phyloP scores from a whole-genome alignment of 352 stramenopile genomes.

The Paralagenidium karlingii region DNA sequence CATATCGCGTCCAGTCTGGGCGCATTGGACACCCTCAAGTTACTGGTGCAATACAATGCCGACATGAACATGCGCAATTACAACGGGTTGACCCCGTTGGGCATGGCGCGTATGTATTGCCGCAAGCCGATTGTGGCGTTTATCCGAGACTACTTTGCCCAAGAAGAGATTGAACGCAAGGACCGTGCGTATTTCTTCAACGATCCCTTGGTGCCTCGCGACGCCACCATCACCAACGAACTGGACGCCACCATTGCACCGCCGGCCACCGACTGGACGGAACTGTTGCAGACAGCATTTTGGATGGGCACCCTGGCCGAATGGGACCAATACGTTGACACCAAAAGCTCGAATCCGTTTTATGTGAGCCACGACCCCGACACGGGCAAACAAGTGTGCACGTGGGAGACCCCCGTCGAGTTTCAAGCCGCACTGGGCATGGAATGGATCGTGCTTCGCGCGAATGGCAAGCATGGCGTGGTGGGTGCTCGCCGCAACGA shows the following conservation, averaged over 20 bases:
- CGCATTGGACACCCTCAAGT: constrained; percentile 45
- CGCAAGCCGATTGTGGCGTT: constrained; percentile 44
- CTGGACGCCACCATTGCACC: too few relatives aligned
- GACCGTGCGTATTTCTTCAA: too few relatives aligned
- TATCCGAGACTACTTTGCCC: constrained; percentile 41
- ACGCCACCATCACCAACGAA: too few relatives aligned
- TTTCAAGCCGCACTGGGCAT: constrained; percentile 50
- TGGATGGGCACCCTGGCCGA: constrained; percentile 47
- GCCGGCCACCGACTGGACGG: constrained; percentile 28
- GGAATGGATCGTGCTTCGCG: constrained; percentile 42
- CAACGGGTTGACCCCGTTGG: constrained; percentile 57
- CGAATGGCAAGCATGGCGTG: too few relatives aligned
- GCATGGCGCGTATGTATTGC: constrained; percentile 55
- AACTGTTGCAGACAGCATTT: constrained; percentile 18
- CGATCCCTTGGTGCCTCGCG: too few relatives aligned
- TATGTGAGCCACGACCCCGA: constrained; percentile 12
- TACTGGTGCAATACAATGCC: constrained; percentile 63
- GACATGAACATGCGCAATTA: constrained; percentile 84
- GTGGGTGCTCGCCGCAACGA: too few relatives aligned
- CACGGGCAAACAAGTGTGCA: constrained; percentile 9
- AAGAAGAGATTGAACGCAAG: constrained; percentile 20
- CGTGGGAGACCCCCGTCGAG: constrained; percentile 54
- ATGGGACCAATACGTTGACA: constrained; percentile 68
- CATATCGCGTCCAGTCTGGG: constrained; percentile 52
- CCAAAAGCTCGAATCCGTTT: constrained; percentile 30